These are phyloP conservation scores for Kurtzmaniella natalensis DNA, from an alignment of 1,139 yeast genomes.

Conservation along the genomic window DNA sequence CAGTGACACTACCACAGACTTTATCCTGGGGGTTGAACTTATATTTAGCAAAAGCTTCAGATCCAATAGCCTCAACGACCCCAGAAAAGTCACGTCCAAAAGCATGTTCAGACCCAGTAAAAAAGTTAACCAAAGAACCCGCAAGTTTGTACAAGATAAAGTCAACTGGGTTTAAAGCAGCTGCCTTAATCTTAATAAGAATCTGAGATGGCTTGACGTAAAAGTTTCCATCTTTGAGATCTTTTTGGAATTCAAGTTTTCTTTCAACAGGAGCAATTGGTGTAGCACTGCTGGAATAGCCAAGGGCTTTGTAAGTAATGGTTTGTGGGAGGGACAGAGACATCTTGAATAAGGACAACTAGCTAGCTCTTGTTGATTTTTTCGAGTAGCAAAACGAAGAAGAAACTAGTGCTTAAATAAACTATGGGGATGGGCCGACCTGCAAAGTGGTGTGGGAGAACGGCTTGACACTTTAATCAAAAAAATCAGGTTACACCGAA, in stretches of 20 bases:
- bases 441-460: too few relatives aligned
- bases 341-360: too few relatives aligned
- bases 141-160: constrained; percentile 39
- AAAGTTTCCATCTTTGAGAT: too few relatives aligned
- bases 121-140: constrained; percentile 26
- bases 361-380: too few relatives aligned
- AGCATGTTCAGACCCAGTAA: constrained; percentile 38
- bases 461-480: too few relatives aligned
- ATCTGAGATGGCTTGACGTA: constrained; percentile 39
- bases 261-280: too few relatives aligned
- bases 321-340: constrained; percentile 1
- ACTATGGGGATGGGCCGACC: too few relatives aligned
- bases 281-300: neutral
- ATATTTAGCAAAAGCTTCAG: constrained; percentile 21
- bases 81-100: constrained; percentile 73
- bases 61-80: constrained; percentile 55
- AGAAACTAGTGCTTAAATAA: too few relatives aligned
- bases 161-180: constrained; percentile 70
- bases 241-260: too few relatives aligned
- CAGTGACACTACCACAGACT: constrained; percentile 54
- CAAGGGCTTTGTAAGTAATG: neutral
- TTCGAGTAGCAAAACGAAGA: too few relatives aligned
- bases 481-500: too few relatives aligned
- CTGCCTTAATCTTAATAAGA: constrained; percentile 54
- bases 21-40: constrained; percentile 55